These are phyloP conservation scores for Hyphodiscus hymeniophilus DNA, from an alignment of 495 filamentous ascomycete species.

Conservation along the genomic window DNA sequence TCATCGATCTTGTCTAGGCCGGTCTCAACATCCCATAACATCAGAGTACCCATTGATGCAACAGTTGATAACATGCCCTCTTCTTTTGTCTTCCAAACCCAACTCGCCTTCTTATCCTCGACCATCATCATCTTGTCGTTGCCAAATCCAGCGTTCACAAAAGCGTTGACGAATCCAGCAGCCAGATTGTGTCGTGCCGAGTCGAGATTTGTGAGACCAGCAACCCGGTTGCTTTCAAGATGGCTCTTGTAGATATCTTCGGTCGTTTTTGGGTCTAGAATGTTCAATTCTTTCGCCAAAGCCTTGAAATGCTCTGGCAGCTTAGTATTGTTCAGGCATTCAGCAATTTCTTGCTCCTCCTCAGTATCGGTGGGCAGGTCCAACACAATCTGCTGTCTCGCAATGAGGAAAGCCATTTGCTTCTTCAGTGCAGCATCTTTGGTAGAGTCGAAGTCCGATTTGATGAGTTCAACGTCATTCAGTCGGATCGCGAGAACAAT, in stretches of 20 bases:
- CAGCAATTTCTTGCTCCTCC: conserved; percentile 64
- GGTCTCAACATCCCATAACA: conserved; percentile 83
- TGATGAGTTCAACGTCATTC: conserved; percentile 75
- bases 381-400: conserved; percentile 83
- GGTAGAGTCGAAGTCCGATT: conserved; percentile 68
- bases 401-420: conserved; percentile 90
- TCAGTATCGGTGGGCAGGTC: conserved; percentile 51
- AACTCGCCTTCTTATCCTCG: conserved; percentile 70
- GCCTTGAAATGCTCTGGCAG: conserved; percentile 89
- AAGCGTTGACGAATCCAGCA: conserved; percentile 91
- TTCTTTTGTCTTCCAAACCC: conserved; percentile 99
- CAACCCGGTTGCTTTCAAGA: conserved; percentile 85
- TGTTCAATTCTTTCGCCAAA: conserved; percentile 91
- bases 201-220: conserved; percentile 87
- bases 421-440: conserved; percentile 76
- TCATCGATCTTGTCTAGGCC: conserved; percentile 89
- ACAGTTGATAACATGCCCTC: conserved; percentile 95
- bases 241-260: conserved; percentile 99
- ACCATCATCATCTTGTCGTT: conserved; percentile 96
- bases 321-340: conserved; percentile 79
- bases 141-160: conserved; percentile 92
- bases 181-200: conserved; percentile 94
- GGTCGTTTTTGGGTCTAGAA: conserved; percentile 90
- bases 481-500: conserved; percentile 90
- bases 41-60: conserved; percentile 81